Base-by-base conservation (phyloP, 2,329 filamentous ascomycete species). In the Trichoderma sp. region DNA sequence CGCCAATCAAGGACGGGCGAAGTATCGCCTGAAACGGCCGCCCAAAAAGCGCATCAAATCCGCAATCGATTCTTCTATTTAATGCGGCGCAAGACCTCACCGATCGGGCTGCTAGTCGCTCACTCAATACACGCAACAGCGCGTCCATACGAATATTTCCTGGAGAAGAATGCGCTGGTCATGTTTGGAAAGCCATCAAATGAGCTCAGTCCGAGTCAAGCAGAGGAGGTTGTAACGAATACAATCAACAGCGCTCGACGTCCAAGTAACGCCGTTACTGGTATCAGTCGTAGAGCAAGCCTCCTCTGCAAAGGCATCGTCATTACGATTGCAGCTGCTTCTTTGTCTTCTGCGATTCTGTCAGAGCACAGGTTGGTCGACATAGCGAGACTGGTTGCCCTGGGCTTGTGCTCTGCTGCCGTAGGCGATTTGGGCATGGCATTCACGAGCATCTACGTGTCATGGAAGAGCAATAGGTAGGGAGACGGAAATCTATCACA, bases 61-160 rank as follows among this genome's bases (percentile, higher is more conserved):
- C 51, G 51, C 30, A 55, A 55, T 19, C 14, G 10, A 21, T 55
- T 41, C 12, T 55, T 55, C 30, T 6, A 41, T 34, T 7, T 10
- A 15, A 55, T 55, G 30, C 51, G 51, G 34, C 19, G 17, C 30
- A 41, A 55, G 14, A 55, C 51, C 3, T 55, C 51, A 7, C 51
- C 51, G 21, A 55, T 55, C n/a, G 51, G 51, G 19, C 51, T 55
- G 19, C n/a, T 55, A 3, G 26, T 55, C 21, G 51, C 51, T 12
- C 51, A 41, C 30, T 24, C 51, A 55, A 55, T 55, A 30, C 51
- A 55, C 19, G 6, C n/a, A 7, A 39, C 30, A 41, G 39, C 51
- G 4, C 51, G 51, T 14, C 51, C 51, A 17, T 55, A 55, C 39
- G 19, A 39, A 55, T 55, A 55, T 7, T 41, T 39, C 14, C n/a